These are phyloP conservation scores for Termitomyces sp. DNA, from an alignment of 768 basidiomycete species.

Conservation along the genomic window DNA sequence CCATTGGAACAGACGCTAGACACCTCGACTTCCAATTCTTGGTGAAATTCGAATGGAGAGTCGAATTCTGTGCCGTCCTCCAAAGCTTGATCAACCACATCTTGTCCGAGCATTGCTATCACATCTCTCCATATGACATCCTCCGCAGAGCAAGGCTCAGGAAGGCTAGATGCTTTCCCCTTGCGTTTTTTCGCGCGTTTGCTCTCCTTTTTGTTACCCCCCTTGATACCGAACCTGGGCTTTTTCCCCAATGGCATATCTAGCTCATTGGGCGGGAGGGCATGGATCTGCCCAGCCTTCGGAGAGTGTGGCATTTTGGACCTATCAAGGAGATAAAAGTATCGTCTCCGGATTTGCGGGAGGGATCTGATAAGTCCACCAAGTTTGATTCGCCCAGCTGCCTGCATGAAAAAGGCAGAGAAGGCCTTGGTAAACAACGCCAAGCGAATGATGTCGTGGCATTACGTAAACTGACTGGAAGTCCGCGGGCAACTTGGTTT, in stretches of 20 bases:
- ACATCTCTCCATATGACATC: constrained; percentile 78
- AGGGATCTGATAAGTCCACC: constrained; percentile 1
- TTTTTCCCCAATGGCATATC: constrained; percentile 25
- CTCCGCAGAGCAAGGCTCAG: constrained; percentile 64
- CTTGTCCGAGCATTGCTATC: constrained; percentile 55
- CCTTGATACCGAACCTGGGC: constrained; percentile 16
- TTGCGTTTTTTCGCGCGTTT: constrained; percentile 23
- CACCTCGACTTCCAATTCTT: constrained; percentile 66
- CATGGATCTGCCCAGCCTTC: constrained; percentile 16
- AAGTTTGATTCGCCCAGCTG: constrained; percentile 1
- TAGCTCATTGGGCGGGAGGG: constrained; percentile 13
- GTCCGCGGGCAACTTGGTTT: neutral
- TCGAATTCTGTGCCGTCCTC: constrained; percentile 48
- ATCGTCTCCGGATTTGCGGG: neutral
- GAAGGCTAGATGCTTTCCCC: constrained; percentile 35
- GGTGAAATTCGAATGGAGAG: constrained; percentile 52
- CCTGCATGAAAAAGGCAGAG: constrained; percentile 7
- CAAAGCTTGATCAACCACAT: constrained; percentile 45
- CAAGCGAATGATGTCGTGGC: constrained; percentile 6
- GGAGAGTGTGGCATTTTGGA: constrained; percentile 12
- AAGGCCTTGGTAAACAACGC: constrained; percentile 10
- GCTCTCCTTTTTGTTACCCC: constrained; percentile 21
- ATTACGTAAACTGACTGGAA: constrained; percentile 9
- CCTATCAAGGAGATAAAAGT: neutral
- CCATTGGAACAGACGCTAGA: constrained; percentile 60